Conservation (phyloP, 169 alveolate species). For the Eimeria maxima region DNA sequence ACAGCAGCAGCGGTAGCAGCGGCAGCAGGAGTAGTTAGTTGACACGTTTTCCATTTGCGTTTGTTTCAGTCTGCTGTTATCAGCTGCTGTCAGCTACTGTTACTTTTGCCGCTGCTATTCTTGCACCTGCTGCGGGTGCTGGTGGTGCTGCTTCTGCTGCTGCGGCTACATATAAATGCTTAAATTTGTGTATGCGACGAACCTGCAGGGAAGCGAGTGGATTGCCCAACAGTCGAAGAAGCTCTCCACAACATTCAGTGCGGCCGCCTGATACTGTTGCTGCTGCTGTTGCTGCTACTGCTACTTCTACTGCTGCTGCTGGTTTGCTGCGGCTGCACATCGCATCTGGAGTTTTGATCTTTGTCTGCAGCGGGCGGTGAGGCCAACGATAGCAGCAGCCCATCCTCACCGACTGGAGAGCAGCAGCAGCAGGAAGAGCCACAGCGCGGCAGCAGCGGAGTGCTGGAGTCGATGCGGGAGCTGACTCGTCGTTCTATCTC, state of each 20-base stretch:
- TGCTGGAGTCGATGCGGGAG: constrained; percentile 64
- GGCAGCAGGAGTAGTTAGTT: background rate
- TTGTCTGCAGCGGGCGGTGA: background rate
- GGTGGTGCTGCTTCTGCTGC: constrained; percentile 13
- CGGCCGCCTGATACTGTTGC: background rate
- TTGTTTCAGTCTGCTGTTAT: background rate
- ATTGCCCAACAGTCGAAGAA: constrained; percentile 74
- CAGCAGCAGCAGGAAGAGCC: constrained; percentile 46
- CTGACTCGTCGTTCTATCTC: constrained; percentile 60
- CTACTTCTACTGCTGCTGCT: constrained; percentile 17
- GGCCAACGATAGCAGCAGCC: constrained; percentile 17
- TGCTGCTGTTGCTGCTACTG: constrained; percentile 25
- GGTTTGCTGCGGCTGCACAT: background rate
- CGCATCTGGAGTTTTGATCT: background rate
- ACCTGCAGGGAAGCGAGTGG: constrained; percentile 80
- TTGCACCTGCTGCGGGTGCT: background rate
- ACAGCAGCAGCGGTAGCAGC: constrained; percentile 8
- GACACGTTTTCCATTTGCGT: background rate
- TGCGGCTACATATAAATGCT: background rate
- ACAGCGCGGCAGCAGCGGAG: constrained; percentile 69
- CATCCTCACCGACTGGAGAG: background rate
- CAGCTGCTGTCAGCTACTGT: background rate
- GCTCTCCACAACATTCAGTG: constrained; percentile 53
- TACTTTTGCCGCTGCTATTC: background rate
- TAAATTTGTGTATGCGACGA: background rate